These are phyloP conservation scores for Salix brachista DNA, from an alignment of 345 rosid species.

Conservation along the genomic window DNA sequence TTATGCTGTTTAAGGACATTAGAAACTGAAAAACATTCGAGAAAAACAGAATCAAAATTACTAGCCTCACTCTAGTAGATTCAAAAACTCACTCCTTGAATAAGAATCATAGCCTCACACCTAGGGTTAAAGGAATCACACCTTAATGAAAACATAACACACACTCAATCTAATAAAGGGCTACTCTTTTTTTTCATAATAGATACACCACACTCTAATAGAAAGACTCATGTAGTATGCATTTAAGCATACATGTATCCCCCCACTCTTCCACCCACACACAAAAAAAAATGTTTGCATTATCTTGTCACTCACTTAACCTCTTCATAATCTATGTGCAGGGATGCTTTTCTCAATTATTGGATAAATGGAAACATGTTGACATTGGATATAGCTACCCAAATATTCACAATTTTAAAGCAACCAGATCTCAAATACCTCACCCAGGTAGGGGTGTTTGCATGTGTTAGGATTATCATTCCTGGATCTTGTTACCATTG, in stretches of 20 bases:
- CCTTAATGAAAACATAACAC: too few relatives aligned
- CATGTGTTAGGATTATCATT: neutral
- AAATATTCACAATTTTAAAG: constrained; percentile 66
- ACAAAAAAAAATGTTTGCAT: neutral
- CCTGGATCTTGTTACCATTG: neutral
- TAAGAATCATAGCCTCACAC: too few relatives aligned
- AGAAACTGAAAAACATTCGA: too few relatives aligned
- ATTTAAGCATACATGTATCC: neutral
- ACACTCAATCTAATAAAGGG: too few relatives aligned
- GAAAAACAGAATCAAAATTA: too few relatives aligned
- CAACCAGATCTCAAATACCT: constrained; percentile 64
- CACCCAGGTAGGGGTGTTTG: constrained; percentile 47
- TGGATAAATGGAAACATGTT: constrained; percentile 77
- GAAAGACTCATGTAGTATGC: too few relatives aligned
- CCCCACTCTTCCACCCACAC: neutral
- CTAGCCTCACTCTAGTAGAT: too few relatives aligned
- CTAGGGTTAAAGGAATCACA: too few relatives aligned
- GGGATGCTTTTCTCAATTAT: constrained; percentile 79
- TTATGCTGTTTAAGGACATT: too few relatives aligned
- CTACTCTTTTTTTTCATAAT: too few relatives aligned
- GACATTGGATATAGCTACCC: constrained; percentile 73
- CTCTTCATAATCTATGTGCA: constrained; percentile 29
- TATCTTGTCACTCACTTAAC: neutral
- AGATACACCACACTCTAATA: too few relatives aligned
- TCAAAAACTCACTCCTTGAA: too few relatives aligned